Base-by-base conservation (phyloP, 768 basidiomycete species). In the Gyrodon lividus region DNA sequence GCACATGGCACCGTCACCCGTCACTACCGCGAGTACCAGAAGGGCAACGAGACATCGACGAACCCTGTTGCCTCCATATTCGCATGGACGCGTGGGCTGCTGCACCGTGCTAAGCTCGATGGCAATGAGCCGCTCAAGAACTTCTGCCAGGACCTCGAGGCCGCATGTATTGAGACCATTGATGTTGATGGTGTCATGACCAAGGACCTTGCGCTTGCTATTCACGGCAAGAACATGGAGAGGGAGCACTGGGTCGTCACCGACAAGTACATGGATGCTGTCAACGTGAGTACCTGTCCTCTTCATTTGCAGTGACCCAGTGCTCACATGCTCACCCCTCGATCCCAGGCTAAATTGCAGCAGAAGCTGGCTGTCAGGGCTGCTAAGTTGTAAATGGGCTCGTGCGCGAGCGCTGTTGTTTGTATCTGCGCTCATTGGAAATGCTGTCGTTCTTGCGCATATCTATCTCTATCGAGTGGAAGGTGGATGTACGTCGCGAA, bases 61-160 rank as follows among this genome's bases (percentile, higher is more conserved):
- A 99, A 99, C 81, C 95, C 96, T 35, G 94, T 98, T 59, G 96
- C 96, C 40, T 93, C 90, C 50, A 98, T 99, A 75, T 98, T 95
- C 63, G 96, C 96, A 7, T 99, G 96, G 96, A 98, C 96, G 14
- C 86, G 97, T 41, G 96, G 96, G 0, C 79, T 99, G 37, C 73
- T 92, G 48, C 92, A 93, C 74, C 87, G 94, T 59, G 95, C 94
- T 57, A 93, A 92, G 76, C 78, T 98, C 28, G 96, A 99, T 65
- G 75, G 74, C 35, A 98, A 96, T 67, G 82, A 81, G 19, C 75
- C 76, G 30, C 81, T 99, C 24, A 75, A 72, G 46, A 70, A 72
- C 41, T 99, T 96, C 72, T 92, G 87, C 60, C 61, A 77, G 43
- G 82, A 84, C 55, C 79, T 99, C 35, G 97, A 99, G 76, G 77